Evolutionary conservation across 2,329 filamentous ascomycete species (phyloP).

Genomic region (Ascochyta lentis): DNA sequence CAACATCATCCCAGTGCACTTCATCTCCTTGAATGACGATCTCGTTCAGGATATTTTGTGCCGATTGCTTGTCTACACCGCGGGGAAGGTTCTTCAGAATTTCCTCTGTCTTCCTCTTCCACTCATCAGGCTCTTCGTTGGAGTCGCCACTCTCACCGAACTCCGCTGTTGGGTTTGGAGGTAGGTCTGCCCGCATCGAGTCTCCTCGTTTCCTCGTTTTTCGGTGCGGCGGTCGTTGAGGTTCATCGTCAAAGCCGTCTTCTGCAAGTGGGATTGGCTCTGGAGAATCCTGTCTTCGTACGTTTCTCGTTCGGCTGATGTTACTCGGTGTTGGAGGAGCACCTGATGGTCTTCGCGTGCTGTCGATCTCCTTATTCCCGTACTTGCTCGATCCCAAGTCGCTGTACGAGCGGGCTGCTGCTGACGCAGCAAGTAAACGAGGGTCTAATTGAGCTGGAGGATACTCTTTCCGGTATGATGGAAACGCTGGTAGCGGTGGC

Average conservation of each 20-base stretch:
- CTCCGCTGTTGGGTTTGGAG: constrained; percentile 42
- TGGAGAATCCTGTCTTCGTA: constrained; percentile 24
- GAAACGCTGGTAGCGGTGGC: constrained; percentile 25
- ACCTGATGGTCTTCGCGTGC: constrained; percentile 11
- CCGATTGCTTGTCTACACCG: constrained; percentile 81
- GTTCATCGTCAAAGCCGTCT: constrained; percentile 26
- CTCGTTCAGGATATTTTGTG: constrained; percentile 92
- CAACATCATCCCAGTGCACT: constrained; percentile 93
- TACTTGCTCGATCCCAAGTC: constrained; percentile 30
- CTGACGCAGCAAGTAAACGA: constrained; percentile 38
- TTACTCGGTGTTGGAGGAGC: constrained; percentile 16
- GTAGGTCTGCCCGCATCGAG: constrained; percentile 42
- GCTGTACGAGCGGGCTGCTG: constrained; percentile 41
- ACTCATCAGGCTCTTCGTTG: constrained; percentile 42
- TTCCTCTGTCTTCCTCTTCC: constrained; percentile 41
- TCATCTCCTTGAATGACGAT: constrained; percentile 94
- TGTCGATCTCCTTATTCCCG: constrained; percentile 12
- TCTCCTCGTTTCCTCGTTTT: constrained; percentile 38
- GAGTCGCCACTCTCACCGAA: constrained; percentile 28
- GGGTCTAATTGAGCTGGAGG: constrained; percentile 38
- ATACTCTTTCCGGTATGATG: constrained; percentile 60
- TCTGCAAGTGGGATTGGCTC: constrained; percentile 32
- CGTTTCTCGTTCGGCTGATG: constrained; percentile 25
- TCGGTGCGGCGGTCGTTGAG: constrained; percentile 31
- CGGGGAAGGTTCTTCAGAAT: constrained; percentile 79